phyloP scores from a whole-genome alignment of 2,329 filamentous ascomycete genomes.

The Pseudogymnoascus verrucosus region DNA sequence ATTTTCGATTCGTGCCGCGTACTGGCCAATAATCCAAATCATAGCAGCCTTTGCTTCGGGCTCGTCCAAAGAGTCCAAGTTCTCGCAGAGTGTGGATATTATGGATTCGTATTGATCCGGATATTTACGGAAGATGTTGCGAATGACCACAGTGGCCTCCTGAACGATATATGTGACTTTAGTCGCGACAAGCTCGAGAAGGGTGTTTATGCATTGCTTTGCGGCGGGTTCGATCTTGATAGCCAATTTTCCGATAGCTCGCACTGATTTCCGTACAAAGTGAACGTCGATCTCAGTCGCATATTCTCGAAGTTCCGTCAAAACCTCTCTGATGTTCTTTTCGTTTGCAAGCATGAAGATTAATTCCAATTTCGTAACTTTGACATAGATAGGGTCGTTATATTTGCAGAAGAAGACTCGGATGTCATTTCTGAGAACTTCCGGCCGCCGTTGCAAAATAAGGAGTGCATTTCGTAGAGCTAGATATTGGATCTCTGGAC shows the following conservation, averaged over 20 bases:
- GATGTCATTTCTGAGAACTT: conserved; percentile 92
- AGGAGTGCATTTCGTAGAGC: conserved; percentile 88
- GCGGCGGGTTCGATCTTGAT: conserved; percentile 98
- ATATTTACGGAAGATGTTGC: conserved; percentile 98
- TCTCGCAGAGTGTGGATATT: conserved; percentile 90
- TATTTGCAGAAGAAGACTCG: conserved; percentile 99
- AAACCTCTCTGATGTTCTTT: conserved; percentile 88
- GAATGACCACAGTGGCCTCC: conserved; percentile 96
- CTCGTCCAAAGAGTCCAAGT: conserved; percentile 92
- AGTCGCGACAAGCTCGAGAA: conserved; percentile 90
- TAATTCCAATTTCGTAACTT: conserved; percentile 95
- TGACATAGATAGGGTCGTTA: conserved; percentile 98
- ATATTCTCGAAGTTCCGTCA: conserved; percentile 92
- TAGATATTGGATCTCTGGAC: conserved; percentile 96
- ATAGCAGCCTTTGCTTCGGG: conserved; percentile 97
- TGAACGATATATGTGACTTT: conserved; percentile 99
- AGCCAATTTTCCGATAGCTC: conserved; percentile 93
- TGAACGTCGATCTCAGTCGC: conserved; percentile 98
- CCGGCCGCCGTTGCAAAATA: conserved; percentile 85
- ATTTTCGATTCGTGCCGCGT: conserved; percentile 95
- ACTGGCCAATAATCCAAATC: conserved; percentile 99
- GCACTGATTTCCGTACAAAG: conserved; percentile 94
- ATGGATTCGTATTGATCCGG: conserved; percentile 98
- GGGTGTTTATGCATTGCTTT: conserved; percentile 79
- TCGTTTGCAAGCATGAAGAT: conserved; percentile 98